Base-by-base conservation (phyloP, 441 rosid species). In the Melastoma candidum region DNA sequence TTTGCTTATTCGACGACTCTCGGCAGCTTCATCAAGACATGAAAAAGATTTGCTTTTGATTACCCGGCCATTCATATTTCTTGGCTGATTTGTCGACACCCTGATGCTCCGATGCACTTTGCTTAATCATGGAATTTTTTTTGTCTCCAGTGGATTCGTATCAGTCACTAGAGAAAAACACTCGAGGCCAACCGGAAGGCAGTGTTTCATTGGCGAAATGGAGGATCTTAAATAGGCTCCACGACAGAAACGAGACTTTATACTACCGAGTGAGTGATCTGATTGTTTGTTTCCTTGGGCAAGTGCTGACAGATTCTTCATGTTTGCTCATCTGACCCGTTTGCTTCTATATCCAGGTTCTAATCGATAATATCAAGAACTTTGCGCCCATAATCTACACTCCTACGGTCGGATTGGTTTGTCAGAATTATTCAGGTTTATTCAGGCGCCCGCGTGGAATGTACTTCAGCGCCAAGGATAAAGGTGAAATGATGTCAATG, bases 401-500 rank as follows among this genome's bases (percentile, higher is more conserved):
- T 52, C 98, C 98, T 36, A 93, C 98, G 0, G 98, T 93, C 44
- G 98, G 98, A 49, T 68, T 88, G 63, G 98, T 88, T 10, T 93
- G 98, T 63, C 98, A 93, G 71, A 93, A 93, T 67, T 93, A 88
- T 74, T 93, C 98, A 2, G 98, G 98, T 29, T 64, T 93, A 56
- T 93, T 82, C 63, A 82, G 98, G 71, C 95, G 98, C 26, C 98
- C 98, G 3, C 87, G 97, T 60, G 98, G 98, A 52, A 93, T 93
- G 98, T 93, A 93, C 76, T 93, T 93, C 73, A 86, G 98, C 64
- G 98, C 95, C 47, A 88, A 83, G 78, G 98, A 93, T 72, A 93
- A 86, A 65, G 98, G 98, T 68, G 97, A 93, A 74, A 93, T 93
- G 98, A 86, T 88, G 97, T 88, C 98, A 27, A 93, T 93, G 98